A percentile compares a stretch with the other conserved stretches of the same genome.
Evolutionary conservation across 148 eudicot genomes (phyloP).

Genomic region (Camellia granthamiana): DNA sequence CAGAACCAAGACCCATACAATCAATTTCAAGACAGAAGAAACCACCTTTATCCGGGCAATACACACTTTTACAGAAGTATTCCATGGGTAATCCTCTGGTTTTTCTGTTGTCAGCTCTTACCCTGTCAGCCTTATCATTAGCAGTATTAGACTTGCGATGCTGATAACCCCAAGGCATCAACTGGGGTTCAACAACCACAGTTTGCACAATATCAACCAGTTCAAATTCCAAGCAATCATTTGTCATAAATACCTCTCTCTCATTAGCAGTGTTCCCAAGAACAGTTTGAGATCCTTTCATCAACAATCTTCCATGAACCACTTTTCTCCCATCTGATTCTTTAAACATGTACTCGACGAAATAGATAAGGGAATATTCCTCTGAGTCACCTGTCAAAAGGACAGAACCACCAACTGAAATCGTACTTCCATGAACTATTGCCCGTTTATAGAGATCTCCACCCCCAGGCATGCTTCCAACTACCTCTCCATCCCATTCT

Average conservation of each 20-base stretch:
- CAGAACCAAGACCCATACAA: slow-evolving; percentile 67
- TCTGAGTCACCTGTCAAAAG: slow-evolving; percentile 40
- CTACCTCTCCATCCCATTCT: slow-evolving; percentile 63
- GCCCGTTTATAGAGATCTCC: slow-evolving; percentile 57
- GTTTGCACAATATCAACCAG: slow-evolving; percentile 51
- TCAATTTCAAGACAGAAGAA: slow-evolving; percentile 57
- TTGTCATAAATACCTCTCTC: slow-evolving; percentile 82
- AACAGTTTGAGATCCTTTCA: slow-evolving; percentile 68
- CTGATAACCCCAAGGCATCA: slow-evolving; percentile 73
- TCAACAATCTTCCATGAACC: slow-evolving; percentile 80
- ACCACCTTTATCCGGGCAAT: slow-evolving; percentile 84
- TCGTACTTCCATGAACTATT: slow-evolving; percentile 47
- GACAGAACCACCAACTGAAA: slow-evolving; percentile 64
- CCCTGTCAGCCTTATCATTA: slow-evolving; percentile 60
- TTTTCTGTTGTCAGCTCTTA: slow-evolving; percentile 84
- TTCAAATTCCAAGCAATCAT: slow-evolving; percentile 74
- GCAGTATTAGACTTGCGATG: slow-evolving; percentile 61
- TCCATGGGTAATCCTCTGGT: slow-evolving; percentile 64
- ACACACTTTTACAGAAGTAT: slow-evolving; percentile 78
- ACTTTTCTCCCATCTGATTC: slow-evolving; percentile 53
- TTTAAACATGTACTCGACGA: slow-evolving; percentile 90
- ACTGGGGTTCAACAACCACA: slow-evolving; percentile 47
- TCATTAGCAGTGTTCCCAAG: slow-evolving; percentile 76
- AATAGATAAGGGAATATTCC: slow-evolving; percentile 48
- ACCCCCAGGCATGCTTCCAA: slow-evolving; percentile 36